Conservation (phyloP, 2,329 filamentous ascomycete genomes). For the Nemania serpens region DNA sequence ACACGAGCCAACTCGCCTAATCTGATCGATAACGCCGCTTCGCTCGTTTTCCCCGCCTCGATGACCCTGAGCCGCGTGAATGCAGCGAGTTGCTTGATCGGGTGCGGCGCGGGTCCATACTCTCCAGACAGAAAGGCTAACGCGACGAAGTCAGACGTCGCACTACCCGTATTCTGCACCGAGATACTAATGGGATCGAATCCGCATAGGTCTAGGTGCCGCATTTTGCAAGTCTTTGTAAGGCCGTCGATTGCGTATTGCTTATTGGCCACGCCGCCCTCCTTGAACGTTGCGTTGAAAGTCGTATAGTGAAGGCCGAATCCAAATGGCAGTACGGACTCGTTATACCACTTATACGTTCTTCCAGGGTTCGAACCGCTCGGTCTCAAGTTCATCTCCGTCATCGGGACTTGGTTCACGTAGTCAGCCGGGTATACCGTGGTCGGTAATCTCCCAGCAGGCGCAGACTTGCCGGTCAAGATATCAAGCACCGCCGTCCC, state of each 20-base stretch:
- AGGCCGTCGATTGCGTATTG: constrained; percentile 44
- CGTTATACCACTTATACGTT: constrained; percentile 57
- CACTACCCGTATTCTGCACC: constrained; percentile 48
- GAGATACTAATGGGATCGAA: constrained; percentile 39
- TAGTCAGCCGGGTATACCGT: constrained; percentile 55
- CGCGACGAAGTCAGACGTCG: constrained; percentile 51
- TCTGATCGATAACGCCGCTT: constrained; percentile 45
- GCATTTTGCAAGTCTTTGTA: constrained; percentile 38
- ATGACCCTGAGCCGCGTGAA: constrained; percentile 47
- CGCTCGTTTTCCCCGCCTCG: constrained; percentile 29
- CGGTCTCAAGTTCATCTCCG: constrained; percentile 54
- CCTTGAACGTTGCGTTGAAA: constrained; percentile 41
- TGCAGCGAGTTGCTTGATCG: constrained; percentile 51
- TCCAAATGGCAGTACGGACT: constrained; percentile 51
- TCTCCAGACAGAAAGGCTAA: constrained; percentile 49
- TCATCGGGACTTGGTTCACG: constrained; percentile 51
- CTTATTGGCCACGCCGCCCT: constrained; percentile 5
- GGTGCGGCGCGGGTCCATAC: constrained; percentile 49
- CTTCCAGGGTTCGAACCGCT: constrained; percentile 48
- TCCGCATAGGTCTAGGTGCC: constrained; percentile 21
- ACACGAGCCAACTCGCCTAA: constrained; percentile 51
- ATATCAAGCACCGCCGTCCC: constrained; percentile 55
- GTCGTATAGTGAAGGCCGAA: constrained; percentile 55
- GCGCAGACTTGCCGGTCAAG: constrained; percentile 50
- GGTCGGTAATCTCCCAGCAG: constrained; percentile 52